A percentile compares a stretch with the other conserved stretches of the same genome.
phyloP scores from a whole-genome alignment of 176 grass and related monocot genomes.

The Poa pratensis region DNA sequence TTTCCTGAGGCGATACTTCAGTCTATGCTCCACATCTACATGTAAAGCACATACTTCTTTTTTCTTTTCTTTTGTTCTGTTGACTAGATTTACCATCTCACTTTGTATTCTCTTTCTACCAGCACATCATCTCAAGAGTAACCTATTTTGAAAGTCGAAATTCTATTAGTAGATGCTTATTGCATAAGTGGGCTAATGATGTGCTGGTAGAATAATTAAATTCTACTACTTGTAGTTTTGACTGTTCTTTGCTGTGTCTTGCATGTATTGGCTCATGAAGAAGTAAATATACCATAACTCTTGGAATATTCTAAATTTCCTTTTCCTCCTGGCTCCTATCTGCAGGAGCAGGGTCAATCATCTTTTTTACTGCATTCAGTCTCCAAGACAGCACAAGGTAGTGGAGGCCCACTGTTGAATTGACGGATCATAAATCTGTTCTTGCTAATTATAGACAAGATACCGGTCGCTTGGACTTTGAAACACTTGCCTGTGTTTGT shows the following conservation, averaged over 20 bases:
- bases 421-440: neutral
- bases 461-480: conserved; percentile 33
- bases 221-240: conserved; percentile 13
- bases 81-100: neutral
- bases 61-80: conserved; percentile 32
- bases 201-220: conserved; percentile 30
- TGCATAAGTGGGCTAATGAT: conserved; percentile 43
- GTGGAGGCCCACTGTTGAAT: conserved; percentile 7
- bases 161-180: conserved; percentile 42
- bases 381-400: neutral
- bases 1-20: conserved; percentile 54
- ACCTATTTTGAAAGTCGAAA: conserved; percentile 25
- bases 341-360: conserved; percentile 65
- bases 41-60: conserved; percentile 41
- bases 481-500: conserved; percentile 26
- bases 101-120: conserved; percentile 12
- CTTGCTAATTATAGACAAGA: conserved; percentile 22
- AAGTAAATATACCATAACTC: conserved; percentile 13
- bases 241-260: neutral
- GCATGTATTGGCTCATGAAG: neutral
- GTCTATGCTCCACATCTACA: conserved; percentile 55
- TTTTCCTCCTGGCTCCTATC: conserved; percentile 14
- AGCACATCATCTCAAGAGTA: conserved; percentile 52
- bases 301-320: conserved; percentile 31
- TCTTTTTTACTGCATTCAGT: conserved; percentile 47